phyloP scores from a whole-genome alignment of 495 filamentous ascomycete genomes.

The Penicillium bovifimosum region DNA sequence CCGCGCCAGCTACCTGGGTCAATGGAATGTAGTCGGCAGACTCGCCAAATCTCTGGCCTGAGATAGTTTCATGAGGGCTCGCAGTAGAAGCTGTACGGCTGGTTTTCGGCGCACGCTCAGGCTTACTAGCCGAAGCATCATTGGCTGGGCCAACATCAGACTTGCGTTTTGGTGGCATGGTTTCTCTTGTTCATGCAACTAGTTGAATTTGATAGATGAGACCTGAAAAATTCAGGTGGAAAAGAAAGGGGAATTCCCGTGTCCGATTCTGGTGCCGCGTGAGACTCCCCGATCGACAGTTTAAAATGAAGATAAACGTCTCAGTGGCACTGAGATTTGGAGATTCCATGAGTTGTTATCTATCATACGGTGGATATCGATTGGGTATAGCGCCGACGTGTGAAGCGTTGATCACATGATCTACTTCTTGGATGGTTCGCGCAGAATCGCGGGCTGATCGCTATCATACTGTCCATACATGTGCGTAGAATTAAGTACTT shows the following conservation, averaged over 20 bases:
- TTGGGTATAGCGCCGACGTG: not conserved
- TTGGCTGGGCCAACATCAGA: slow-evolving; percentile 10
- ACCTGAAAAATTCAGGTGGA: too few species aligned
- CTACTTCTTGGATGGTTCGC: too few species aligned
- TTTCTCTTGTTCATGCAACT: too few species aligned
- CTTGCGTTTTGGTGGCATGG: slow-evolving; percentile 19
- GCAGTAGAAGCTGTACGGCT: slow-evolving; percentile 1
- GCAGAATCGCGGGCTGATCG: too few species aligned
- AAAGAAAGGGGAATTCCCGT: too few species aligned
- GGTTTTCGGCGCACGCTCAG: slow-evolving; percentile 17
- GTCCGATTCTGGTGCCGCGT: too few species aligned
- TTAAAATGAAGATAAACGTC: not conserved
- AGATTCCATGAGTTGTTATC: not conserved
- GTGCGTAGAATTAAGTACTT: too few species aligned
- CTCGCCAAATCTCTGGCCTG: slow-evolving; percentile 33
- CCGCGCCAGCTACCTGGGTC: slow-evolving; percentile 24
- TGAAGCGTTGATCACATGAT: not conserved
- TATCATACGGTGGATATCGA: not conserved
- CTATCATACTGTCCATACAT: too few species aligned
- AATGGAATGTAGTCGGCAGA: slow-evolving; percentile 32
- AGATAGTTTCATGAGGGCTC: slow-evolving; percentile 2
- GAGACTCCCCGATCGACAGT: too few species aligned
- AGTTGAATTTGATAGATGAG: too few species aligned
- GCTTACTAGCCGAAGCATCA: slow-evolving; percentile 15
- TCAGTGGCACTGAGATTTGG: not conserved